Conservation (phyloP, 176 grass and related monocot genomes). For the Olyra latifolia region DNA sequence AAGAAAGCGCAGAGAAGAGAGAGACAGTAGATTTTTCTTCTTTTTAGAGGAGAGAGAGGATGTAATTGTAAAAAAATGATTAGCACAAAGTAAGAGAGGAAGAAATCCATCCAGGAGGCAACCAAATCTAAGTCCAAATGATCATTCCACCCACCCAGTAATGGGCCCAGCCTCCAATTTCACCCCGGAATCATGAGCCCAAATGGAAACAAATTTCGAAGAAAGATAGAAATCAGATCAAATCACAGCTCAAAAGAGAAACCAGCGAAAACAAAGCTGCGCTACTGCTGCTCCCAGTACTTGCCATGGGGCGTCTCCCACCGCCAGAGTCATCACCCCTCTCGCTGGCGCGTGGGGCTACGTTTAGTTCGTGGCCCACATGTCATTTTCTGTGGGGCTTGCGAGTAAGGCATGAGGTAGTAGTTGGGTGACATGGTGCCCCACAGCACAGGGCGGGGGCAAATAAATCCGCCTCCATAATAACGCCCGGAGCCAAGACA, state of each 20-base stretch:
- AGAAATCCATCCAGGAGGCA: not conserved
- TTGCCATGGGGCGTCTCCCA: no score
- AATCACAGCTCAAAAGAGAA: slow-evolving; percentile 32
- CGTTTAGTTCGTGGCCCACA: accelerated
- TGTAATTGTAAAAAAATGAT: no score
- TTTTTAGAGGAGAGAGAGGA: no score
- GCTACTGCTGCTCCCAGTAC: not conserved
- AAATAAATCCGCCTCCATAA: slow-evolving; percentile 50
- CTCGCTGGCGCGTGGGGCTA: not conserved
- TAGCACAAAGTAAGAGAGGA: no score
- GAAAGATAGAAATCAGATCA: slow-evolving; percentile 11
- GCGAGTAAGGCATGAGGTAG: no score
- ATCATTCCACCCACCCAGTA: not conserved
- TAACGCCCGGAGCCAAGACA: slow-evolving; percentile 44
- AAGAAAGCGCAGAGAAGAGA: not conserved
- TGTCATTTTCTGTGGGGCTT: not conserved
- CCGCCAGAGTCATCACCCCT: accelerated
- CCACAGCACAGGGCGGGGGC: slow-evolving; percentile 20
- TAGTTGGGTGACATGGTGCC: slow-evolving; percentile 17
- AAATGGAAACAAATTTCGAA: slow-evolving; percentile 31
- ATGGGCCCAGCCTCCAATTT: not conserved
- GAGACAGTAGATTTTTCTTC: not conserved
- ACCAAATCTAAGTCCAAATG: slow-evolving; percentile 34
- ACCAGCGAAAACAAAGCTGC: not conserved
- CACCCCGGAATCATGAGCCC: slow-evolving; percentile 19